Percentiles rank a stretch among this genome's conserved stretches.
Conservation (phyloP, 768 basidiomycete species). For the Astraeus odoratus region DNA sequence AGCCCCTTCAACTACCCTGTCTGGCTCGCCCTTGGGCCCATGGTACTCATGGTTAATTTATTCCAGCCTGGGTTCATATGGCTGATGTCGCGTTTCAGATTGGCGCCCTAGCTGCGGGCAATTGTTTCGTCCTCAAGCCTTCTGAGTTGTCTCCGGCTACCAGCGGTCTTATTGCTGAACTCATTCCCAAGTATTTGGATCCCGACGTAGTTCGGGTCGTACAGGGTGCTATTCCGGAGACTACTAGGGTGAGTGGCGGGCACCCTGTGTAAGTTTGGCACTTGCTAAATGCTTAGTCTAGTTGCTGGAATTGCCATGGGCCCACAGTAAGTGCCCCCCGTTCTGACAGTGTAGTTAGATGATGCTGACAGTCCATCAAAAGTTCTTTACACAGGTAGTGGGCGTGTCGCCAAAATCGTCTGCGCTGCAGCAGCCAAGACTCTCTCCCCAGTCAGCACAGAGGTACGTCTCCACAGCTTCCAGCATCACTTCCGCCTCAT, state of each 20-base stretch:
- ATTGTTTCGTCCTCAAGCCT: constrained; percentile 65
- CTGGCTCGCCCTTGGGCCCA: constrained; percentile 47
- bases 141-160: constrained; percentile 60
- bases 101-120: constrained; percentile 77
- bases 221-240: constrained; percentile 61
- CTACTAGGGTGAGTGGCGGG: constrained; percentile 37
- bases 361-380: not conserved
- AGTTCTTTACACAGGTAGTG: constrained; percentile 53
- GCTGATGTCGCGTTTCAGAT: constrained; percentile 27
- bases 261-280: not conserved
- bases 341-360: not conserved
- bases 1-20: constrained; percentile 74
- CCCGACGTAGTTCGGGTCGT: constrained; percentile 55
- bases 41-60: constrained; percentile 36
- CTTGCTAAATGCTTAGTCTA: constrained; percentile 17
- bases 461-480: constrained; percentile 28
- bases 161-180: constrained; percentile 53
- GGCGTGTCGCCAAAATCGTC: constrained; percentile 59
- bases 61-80: not conserved
- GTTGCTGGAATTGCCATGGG: constrained; percentile 71
- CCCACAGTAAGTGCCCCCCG: constrained; percentile 36
- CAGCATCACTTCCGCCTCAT: not conserved
- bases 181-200: constrained; percentile 74
- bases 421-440: constrained; percentile 70
- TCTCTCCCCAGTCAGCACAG: constrained; percentile 60